These are phyloP conservation scores for Exophiala aquamarina DNA, from an alignment of 2,329 filamentous ascomycete genomes.

Conservation along the genomic window DNA sequence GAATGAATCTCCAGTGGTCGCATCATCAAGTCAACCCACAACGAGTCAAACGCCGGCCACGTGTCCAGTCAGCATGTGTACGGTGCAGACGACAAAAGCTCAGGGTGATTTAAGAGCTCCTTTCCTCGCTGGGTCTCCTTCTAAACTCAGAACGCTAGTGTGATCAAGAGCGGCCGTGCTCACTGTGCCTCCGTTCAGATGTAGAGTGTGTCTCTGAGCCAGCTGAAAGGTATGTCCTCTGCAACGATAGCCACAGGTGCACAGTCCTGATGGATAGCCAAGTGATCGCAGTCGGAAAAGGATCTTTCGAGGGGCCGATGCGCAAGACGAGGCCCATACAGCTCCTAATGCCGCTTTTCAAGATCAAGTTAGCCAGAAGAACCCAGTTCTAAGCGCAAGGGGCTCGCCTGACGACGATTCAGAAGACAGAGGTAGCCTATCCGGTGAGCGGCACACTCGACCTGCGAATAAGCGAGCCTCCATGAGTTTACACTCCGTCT, in stretches of 20 bases:
- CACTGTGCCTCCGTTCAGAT: constrained; percentile 31
- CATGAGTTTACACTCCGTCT: constrained; percentile 16
- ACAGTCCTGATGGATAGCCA: no score
- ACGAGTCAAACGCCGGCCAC: constrained; percentile 68
- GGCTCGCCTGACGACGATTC: no score
- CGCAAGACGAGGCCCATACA: neutral
- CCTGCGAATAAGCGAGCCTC: neutral
- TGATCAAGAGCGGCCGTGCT: constrained; percentile 35
- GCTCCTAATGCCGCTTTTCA: no score
- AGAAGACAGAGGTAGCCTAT: no score
- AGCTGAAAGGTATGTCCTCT: constrained; percentile 14
- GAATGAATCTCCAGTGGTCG: constrained; percentile 16
- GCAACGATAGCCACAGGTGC: constrained; percentile 13
- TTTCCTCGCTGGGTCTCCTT: neutral
- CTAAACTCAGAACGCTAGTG: constrained; percentile 21
- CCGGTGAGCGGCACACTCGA: no score
- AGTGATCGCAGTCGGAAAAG: no score
- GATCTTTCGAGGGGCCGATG: neutral
- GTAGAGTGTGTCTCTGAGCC: constrained; percentile 5
- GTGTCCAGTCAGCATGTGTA: constrained; percentile 50
- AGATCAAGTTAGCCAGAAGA: no score
- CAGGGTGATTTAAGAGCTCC: constrained; percentile 23
- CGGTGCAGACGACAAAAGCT: constrained; percentile 33
- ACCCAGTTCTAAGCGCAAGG: no score
- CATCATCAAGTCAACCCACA: constrained; percentile 67